phyloP scores from a whole-genome alignment of 2,329 filamentous ascomycete genomes.

The Chaetomiaceae sp. region DNA sequence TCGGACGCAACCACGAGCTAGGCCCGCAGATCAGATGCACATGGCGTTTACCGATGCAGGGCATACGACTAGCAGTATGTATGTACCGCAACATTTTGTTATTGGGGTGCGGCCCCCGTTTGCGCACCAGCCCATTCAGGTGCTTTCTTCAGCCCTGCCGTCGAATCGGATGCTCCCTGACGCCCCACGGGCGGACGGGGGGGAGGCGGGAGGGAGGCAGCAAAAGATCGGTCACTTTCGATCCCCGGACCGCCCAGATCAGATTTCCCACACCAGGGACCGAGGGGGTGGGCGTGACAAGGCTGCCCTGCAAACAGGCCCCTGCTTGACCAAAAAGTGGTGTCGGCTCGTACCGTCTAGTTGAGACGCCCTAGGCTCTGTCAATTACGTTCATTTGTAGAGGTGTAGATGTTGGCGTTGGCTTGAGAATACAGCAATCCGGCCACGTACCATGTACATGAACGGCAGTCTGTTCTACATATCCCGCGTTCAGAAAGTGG shows the following conservation, averaged over 20 bases:
- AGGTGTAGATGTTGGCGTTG: too few species aligned
- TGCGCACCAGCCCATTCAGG: not conserved
- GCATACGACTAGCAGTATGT: too few species aligned
- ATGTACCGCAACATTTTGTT: not conserved
- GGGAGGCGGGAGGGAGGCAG: not conserved
- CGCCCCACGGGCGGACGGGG: not conserved
- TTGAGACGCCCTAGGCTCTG: too few species aligned
- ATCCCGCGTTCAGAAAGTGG: too few species aligned
- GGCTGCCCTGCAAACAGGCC: not conserved
- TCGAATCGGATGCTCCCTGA: not conserved
- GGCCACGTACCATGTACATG: too few species aligned
- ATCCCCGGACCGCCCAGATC: not conserved
- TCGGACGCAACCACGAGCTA: not conserved
- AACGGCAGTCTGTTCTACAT: too few species aligned
- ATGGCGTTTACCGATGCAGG: not conserved
- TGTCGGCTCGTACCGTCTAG: too few species aligned
- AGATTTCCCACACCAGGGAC: not conserved
- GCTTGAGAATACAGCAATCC: too few species aligned
- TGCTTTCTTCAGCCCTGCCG: not conserved
- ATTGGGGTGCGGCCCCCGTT: not conserved
- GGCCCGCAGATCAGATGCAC: not conserved
- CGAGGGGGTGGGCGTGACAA: not conserved
- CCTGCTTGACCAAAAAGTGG: too few species aligned
- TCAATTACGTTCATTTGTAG: too few species aligned
- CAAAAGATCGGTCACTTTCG: not conserved